Evolutionary conservation across 2,329 filamentous ascomycete genomes (phyloP).

Genomic region (Trichoderma harzianum): DNA sequence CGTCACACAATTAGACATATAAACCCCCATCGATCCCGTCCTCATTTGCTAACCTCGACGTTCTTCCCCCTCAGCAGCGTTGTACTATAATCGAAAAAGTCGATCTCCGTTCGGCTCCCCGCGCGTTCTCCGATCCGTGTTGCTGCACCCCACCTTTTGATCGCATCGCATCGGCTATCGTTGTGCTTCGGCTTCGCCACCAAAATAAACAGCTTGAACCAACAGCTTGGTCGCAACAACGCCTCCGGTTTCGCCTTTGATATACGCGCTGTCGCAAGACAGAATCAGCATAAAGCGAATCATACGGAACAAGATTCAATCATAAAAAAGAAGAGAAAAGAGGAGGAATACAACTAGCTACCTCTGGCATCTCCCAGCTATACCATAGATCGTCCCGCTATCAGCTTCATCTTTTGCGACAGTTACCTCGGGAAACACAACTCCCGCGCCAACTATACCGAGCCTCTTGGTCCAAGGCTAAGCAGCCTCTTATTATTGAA

Average conservation of each 20-base stretch:
- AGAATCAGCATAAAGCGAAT: neutral
- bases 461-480: neutral
- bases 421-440: neutral
- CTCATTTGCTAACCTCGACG: neutral
- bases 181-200: neutral
- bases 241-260: neutral
- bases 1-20: neutral
- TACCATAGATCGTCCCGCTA: neutral
- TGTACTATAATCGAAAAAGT: neutral
- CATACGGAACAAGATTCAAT: neutral
- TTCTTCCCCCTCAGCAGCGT: neutral
- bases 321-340: neutral
- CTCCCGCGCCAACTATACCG: neutral
- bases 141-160: slow-evolving; percentile 12
- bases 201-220: neutral
- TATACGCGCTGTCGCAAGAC: neutral
- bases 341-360: neutral
- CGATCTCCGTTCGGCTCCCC: slow-evolving; percentile 18
- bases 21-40: neutral
- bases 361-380: neutral
- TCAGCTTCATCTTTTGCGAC: neutral
- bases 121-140: slow-evolving; percentile 15
- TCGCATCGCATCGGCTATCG: slow-evolving; percentile 11
- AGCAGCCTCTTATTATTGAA: neutral
- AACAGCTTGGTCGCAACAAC: neutral